Conservation (phyloP, 2,329 filamentous ascomycete genomes). For the Trichoderma endophyticum region DNA sequence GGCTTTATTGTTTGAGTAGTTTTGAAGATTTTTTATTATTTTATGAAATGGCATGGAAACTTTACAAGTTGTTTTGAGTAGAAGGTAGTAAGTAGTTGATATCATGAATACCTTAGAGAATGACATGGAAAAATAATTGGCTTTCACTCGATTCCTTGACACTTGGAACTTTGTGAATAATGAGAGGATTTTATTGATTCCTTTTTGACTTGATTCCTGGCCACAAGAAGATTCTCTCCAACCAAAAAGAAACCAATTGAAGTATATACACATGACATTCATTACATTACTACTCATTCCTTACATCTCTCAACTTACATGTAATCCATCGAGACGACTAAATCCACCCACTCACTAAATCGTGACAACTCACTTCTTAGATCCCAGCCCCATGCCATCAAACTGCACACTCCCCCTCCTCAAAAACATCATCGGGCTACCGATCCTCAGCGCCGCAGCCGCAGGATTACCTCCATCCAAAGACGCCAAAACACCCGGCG, state of each 20-base stretch:
- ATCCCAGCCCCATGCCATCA: conserved; percentile 30
- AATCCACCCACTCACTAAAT: background rate
- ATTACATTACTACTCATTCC: background rate
- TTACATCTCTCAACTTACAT: background rate
- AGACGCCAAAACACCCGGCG: conserved; percentile 49
- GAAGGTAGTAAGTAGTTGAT: background rate
- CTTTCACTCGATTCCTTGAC: background rate
- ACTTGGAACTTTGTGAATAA: background rate
- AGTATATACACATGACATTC: background rate
- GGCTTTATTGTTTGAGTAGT: background rate
- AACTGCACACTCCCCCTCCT: conserved; percentile 50
- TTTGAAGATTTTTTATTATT: background rate
- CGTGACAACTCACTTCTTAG: conserved; percentile 17
- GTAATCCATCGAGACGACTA: background rate
- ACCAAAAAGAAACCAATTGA: background rate
- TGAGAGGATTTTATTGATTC: background rate
- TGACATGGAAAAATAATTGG: background rate
- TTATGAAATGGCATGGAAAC: background rate
- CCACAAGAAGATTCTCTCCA: background rate
- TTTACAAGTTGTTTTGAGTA: background rate
- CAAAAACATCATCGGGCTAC: conserved; percentile 47
- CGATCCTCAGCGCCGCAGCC: conserved; percentile 33
- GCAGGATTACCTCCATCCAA: conserved; percentile 22
- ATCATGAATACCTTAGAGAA: background rate
- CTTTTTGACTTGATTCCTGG: background rate